Percentiles rank a stretch among this genome's conserved stretches.
Evolutionary conservation across 345 rosid species (phyloP).

Genomic region (Pugionium cornutum): DNA sequence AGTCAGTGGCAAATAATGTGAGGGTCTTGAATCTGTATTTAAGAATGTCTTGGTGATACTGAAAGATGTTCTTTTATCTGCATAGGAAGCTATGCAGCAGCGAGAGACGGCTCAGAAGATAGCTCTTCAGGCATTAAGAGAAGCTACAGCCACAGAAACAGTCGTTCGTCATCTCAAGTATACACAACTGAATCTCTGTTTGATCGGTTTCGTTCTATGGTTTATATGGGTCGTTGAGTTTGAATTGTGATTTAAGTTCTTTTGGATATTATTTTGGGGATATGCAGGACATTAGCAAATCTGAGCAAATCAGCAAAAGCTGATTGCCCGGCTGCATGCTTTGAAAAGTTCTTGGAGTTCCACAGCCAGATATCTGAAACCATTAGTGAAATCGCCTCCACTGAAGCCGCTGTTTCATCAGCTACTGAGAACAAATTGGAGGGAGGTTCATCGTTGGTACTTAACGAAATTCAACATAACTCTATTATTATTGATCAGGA

Average conservation of each 20-base stretch:
- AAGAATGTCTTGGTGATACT: conserved; percentile 13
- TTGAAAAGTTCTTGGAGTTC: conserved; percentile 82
- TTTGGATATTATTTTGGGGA: conserved; percentile 12
- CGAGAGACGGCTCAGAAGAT: conserved; percentile 82
- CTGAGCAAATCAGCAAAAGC: conserved; percentile 70
- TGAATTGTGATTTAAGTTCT: conserved; percentile 22
- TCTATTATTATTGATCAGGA: conserved; percentile 46
- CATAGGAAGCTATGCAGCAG: conserved; percentile 89
- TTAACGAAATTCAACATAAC: conserved; percentile 58
- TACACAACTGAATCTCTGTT: conserved; percentile 7
- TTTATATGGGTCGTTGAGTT: background rate
- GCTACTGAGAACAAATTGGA: conserved; percentile 42
- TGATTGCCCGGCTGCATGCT: conserved; percentile 76
- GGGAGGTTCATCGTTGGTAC: conserved; percentile 43
- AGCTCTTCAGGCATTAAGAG: conserved; percentile 89
- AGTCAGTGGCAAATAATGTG: background rate
- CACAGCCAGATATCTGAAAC: conserved; percentile 72
- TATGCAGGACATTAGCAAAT: conserved; percentile 61
- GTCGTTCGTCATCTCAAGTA: conserved; percentile 90
- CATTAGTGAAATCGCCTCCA: conserved; percentile 59
- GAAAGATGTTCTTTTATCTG: conserved; percentile 18
- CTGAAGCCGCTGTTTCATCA: conserved; percentile 62
- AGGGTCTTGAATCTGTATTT: background rate
- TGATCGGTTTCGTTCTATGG: background rate
- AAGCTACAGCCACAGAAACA: conserved; percentile 76